Evolutionary conservation across 805 yeast genomes (phyloP), one percentile per base, ranked within the genome.

Genomic region (Kluyveromyces lactis): DNA sequence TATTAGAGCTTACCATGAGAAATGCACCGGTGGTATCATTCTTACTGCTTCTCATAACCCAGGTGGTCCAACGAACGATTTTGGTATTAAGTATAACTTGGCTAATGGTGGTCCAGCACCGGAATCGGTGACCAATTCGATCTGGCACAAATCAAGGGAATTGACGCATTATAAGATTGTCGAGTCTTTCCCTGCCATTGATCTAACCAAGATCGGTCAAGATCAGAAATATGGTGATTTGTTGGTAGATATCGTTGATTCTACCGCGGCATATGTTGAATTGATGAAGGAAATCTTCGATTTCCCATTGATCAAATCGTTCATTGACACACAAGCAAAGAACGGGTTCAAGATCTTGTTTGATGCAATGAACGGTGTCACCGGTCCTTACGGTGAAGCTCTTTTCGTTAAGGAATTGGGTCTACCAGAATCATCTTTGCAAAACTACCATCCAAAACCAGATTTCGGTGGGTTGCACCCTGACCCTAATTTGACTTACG

Each of bases 101-200:
- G 75, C 84, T 47, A 90, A 90, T 58, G 98, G 98, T 50, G 98
- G 96, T 2, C 98, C 98, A 31, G 97, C 97, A 9, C 98, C 98
- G 10, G 98, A 90, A 62, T 66, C 82, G 12, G 94, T 92, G 43
- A 90, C 98, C 10, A 75, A 90, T 66, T 76, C 79, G 61, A 92
- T 90, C 56, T 92, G 66, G 67, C 89, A 78, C 43, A 71, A 67
- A 21, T 76, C 95, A 16, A 73, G 71, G 56, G 53, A 62, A 30
- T 66, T 92, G 51, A 58, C 71, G 6, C 56, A 65, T 34, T 90
- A 86, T 66, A 77, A 78, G 57, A 72, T 75, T 41, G 63, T 75
- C 15, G 60, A 62, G 28, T 73, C 75, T 37, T 66, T 86, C 40
- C 85, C 83, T 16, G 56, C 64, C n/a, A 60, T 90, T 39, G 87